These are phyloP conservation scores for Fibroporia radiculosa DNA, from an alignment of 768 basidiomycete genomes.

Conservation along the genomic window DNA sequence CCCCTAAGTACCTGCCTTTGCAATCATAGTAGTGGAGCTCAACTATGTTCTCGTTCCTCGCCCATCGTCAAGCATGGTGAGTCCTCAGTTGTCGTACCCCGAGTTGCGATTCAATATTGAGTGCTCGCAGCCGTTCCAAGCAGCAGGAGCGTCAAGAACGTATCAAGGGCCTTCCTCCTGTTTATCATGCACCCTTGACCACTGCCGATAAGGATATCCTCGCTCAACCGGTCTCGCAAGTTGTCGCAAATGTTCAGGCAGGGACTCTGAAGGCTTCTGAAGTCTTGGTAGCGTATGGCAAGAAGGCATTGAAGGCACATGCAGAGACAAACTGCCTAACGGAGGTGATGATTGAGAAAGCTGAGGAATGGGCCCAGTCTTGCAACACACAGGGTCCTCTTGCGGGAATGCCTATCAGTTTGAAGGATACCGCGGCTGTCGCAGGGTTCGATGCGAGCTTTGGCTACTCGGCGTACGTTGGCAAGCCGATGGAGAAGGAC, in stretches of 20 bases:
- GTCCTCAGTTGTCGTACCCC: neutral
- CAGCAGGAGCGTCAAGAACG: constrained; percentile 20
- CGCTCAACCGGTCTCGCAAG: constrained; percentile 14
- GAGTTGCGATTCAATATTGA: neutral
- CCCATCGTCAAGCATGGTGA: constrained; percentile 20
- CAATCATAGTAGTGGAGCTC: neutral
- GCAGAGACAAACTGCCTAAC: constrained; percentile 43
- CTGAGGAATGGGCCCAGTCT: constrained; percentile 19
- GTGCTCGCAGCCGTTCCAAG: constrained; percentile 13
- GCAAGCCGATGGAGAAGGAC: constrained; percentile 28
- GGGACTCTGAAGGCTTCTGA: constrained; percentile 17
- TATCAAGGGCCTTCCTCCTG: constrained; percentile 16
- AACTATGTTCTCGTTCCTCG: constrained; percentile 16
- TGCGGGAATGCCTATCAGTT: constrained; percentile 41
- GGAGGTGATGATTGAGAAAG: constrained; percentile 20
- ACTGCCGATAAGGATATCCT: constrained; percentile 15
- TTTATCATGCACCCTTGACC: constrained; percentile 16
- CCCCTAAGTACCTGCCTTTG: too few relatives aligned
- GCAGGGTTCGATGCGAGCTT: constrained; percentile 39
- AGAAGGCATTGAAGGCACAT: constrained; percentile 34
- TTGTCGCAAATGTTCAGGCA: constrained; percentile 16
- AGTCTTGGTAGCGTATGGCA: constrained; percentile 25
- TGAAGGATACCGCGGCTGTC: constrained; percentile 42
- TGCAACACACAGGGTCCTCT: constrained; percentile 24
- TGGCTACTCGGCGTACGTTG: constrained; percentile 36